phyloP scores from a whole-genome alignment of 352 stramenopile species.

The Thalassiosira mediterranea region DNA sequence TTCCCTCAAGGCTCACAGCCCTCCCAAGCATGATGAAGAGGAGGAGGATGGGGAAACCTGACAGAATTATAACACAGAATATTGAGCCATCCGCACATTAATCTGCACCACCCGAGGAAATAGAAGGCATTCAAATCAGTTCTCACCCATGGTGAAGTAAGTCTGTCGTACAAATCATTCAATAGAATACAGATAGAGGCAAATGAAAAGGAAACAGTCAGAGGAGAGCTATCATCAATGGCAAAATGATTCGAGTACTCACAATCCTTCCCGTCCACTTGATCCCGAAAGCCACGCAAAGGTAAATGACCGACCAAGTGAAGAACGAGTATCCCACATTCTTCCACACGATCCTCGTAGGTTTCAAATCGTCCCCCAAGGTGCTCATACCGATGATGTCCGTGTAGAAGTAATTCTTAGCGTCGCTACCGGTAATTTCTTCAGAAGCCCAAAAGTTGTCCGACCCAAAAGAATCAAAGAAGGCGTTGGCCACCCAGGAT shows the following conservation, averaged over 20 bases:
- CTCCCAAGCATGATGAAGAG: slow-evolving; percentile 63
- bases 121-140: no score
- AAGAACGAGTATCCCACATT: slow-evolving; percentile 66
- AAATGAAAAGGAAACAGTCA: no score
- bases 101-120: no score
- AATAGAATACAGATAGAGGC: no score
- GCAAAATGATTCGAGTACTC: no score
- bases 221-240: no score
- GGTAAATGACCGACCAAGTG: slow-evolving; percentile 55
- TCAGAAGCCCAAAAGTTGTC: slow-evolving; percentile 42
- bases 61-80: neutral
- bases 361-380: slow-evolving; percentile 35
- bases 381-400: slow-evolving; percentile 65
- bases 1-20: slow-evolving; percentile 51
- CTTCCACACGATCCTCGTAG: slow-evolving; percentile 57
- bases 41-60: slow-evolving; percentile 59
- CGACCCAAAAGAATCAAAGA: slow-evolving; percentile 56
- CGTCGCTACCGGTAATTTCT: slow-evolving; percentile 49
- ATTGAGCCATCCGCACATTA: neutral
- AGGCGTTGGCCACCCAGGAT: slow-evolving; percentile 58
- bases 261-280: slow-evolving; percentile 60
- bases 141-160: slow-evolving; percentile 61
- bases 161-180: no score
- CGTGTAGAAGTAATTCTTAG: slow-evolving; percentile 61
- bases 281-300: slow-evolving; percentile 64